A percentile compares a stretch with the other conserved stretches of the same genome.
These are phyloP conservation scores for Begonia loranthoides DNA, from an alignment of 306 rosid species.

Conservation along the genomic window DNA sequence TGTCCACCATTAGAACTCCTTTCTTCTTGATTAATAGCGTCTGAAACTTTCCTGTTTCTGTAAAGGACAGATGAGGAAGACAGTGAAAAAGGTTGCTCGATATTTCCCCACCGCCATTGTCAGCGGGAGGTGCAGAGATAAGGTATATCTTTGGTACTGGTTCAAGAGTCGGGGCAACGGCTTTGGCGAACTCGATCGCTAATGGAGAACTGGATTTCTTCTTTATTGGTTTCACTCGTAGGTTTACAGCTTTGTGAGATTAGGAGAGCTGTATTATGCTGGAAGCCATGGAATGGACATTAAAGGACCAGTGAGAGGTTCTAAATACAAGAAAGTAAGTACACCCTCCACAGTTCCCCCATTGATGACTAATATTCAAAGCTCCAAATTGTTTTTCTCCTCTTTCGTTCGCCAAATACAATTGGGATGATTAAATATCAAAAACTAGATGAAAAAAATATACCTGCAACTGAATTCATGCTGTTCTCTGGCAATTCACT, in stretches of 20 bases:
- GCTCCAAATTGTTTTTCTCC: no score
- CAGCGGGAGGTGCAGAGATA: conserved; percentile 78
- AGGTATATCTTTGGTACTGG: conserved; percentile 24
- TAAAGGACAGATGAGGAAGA: conserved; percentile 66
- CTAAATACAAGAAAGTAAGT: conserved; percentile 59
- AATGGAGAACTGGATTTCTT: no score
- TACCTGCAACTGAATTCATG: no score
- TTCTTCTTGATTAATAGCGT: not conserved
- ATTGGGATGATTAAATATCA: no score
- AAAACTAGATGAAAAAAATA: no score
- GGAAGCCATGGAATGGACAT: conserved; percentile 99
- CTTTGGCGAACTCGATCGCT: no score
- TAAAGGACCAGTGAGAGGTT: conserved; percentile 64
- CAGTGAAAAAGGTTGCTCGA: conserved; percentile 60
- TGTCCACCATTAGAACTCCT: no score
- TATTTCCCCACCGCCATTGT: conserved; percentile 89
- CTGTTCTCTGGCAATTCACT: no score
- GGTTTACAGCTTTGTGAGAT: conserved; percentile 69
- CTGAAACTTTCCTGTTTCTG: conserved; percentile 2
- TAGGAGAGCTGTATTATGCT: conserved; percentile 86
- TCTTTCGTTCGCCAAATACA: no score
- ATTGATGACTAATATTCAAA: no score
- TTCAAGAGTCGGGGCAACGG: no score
- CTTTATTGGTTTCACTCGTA: conserved; percentile 2
- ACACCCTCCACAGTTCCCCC: no score